Percentiles rank a stretch among this genome's conserved stretches.
Evolutionary conservation across 2,329 filamentous ascomycete genomes (phyloP).

Genomic region (Elsinoe perseae): DNA sequence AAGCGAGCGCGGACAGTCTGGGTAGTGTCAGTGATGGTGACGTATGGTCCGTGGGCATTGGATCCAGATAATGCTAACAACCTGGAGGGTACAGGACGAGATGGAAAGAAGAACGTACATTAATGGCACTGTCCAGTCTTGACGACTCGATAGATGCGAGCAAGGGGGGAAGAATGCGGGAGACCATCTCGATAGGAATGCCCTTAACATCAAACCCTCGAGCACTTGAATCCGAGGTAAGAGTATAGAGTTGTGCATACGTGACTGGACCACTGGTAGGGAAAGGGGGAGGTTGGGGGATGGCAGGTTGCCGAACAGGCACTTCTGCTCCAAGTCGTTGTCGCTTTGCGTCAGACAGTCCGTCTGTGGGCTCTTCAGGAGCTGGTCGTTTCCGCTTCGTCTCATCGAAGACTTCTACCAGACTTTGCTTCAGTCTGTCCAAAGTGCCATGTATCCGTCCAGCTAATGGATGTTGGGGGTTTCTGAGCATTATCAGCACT

Average conservation of each 20-base stretch:
- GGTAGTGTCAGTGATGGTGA: constrained; percentile 21
- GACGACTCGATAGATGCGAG: constrained; percentile 63
- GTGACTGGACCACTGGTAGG: constrained; percentile 59
- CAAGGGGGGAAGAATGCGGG: constrained; percentile 73
- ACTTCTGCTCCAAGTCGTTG: constrained; percentile 58
- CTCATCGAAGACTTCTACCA: constrained; percentile 73
- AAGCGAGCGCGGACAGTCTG: constrained; percentile 38
- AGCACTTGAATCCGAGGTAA: constrained; percentile 67
- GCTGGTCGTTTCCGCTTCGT: constrained; percentile 67
- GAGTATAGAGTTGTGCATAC: constrained; percentile 75
- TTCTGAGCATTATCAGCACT: constrained; percentile 43
- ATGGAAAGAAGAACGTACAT: constrained; percentile 43
- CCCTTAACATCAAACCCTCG: constrained; percentile 75
- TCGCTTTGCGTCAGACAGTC: constrained; percentile 70
- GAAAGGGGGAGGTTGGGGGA: constrained; percentile 48
- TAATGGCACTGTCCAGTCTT: constrained; percentile 64
- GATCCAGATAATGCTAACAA: background rate
- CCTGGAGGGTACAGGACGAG: background rate
- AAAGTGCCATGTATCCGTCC: constrained; percentile 80
- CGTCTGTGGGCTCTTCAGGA: constrained; percentile 62
- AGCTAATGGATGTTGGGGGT: constrained; percentile 66
- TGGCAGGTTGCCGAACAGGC: constrained; percentile 19
- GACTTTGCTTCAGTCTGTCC: constrained; percentile 70
- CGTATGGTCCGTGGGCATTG: background rate
- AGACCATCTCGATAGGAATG: constrained; percentile 65